Evolutionary conservation across 2,329 filamentous ascomycete genomes (phyloP).

Genomic region (Ophiostoma himal-ulmi): DNA sequence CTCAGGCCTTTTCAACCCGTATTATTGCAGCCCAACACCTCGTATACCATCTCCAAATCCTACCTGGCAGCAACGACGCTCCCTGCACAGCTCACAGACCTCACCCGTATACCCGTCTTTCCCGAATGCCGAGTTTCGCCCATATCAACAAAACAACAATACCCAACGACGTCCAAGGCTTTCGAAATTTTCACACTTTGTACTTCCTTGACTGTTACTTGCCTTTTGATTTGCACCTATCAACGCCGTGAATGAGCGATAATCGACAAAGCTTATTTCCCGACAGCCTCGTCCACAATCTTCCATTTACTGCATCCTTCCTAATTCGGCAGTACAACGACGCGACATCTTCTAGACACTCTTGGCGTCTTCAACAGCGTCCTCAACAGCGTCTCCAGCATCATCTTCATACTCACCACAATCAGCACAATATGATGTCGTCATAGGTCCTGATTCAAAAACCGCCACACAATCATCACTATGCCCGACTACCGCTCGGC

Average conservation of each 20-base stretch:
- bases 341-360: not conserved
- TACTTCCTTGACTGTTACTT: not conserved
- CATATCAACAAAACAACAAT: not conserved
- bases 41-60: not conserved
- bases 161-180: not conserved
- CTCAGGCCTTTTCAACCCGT: not conserved
- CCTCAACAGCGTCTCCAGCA: too few species aligned
- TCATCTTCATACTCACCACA: not conserved
- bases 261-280: not conserved
- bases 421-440: not conserved
- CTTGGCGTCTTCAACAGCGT: not conserved
- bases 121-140: not conserved
- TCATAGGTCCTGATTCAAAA: not conserved
- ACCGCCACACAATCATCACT: not conserved
- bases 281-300: not conserved
- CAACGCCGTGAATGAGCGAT: not conserved
- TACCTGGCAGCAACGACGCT: not conserved
- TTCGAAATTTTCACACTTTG: not conserved
- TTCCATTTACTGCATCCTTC: not conserved
- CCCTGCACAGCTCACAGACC: not conserved
- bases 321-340: not conserved
- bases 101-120: not conserved
- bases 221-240: not conserved
- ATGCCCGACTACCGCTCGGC: constrained; percentile 12
- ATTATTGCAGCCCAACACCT: not conserved